Evolutionary conservation across 2,329 filamentous ascomycete species (phyloP).

Genomic region (Penicillium sp.): DNA sequence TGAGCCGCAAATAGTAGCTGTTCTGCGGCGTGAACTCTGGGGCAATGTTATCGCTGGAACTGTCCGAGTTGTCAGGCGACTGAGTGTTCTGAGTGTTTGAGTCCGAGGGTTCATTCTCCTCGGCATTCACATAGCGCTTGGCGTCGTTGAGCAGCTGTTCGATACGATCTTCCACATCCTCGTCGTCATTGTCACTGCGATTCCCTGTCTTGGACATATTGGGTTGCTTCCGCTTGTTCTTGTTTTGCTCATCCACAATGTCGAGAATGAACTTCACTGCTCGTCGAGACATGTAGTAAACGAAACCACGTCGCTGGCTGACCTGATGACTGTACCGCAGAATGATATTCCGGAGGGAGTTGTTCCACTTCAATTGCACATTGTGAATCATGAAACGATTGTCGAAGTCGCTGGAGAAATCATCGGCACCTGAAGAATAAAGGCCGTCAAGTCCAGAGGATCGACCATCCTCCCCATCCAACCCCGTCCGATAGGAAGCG

Average conservation of each 20-base stretch:
- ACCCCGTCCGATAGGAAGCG: constrained; percentile 26
- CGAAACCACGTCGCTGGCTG: constrained; percentile 88
- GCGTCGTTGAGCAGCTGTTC: constrained; percentile 79
- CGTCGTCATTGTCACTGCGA: constrained; percentile 52
- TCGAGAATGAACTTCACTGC: constrained; percentile 98
- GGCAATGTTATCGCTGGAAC: constrained; percentile 71
- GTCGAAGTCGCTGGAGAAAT: constrained; percentile 91
- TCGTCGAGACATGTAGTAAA: constrained; percentile 93
- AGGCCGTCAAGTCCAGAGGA: constrained; percentile 51
- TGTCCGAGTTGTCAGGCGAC: constrained; percentile 33
- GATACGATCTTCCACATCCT: constrained; percentile 74
- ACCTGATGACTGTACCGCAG: constrained; percentile 97
- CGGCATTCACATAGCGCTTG: constrained; percentile 71
- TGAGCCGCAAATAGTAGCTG: constrained; percentile 88
- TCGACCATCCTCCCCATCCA: constrained; percentile 50
- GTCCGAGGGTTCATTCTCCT: constrained; percentile 50
- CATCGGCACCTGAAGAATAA: constrained; percentile 65
- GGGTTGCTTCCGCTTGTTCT: constrained; percentile 53
- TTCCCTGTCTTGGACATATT: constrained; percentile 30
- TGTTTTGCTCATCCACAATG: constrained; percentile 90
- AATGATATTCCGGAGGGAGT: constrained; percentile 89
- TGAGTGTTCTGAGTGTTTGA: constrained; percentile 48
- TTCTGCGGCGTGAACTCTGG: constrained; percentile 87
- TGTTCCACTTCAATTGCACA: constrained; percentile 97
- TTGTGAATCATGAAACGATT: constrained; percentile 99